Evolutionary conservation across 441 rosid species (phyloP).

Genomic region (Croton setiger): DNA sequence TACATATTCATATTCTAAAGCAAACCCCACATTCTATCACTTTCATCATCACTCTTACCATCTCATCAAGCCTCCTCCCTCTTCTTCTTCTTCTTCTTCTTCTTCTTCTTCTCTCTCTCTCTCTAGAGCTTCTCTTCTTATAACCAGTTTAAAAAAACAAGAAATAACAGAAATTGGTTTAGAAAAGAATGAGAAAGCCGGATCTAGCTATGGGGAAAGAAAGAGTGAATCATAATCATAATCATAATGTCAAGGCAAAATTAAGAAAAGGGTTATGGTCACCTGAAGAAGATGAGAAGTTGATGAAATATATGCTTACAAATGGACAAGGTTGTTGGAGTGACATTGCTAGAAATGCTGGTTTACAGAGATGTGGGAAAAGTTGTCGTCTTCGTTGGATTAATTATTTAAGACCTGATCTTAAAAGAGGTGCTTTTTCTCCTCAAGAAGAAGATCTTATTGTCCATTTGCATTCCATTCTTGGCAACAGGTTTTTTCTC

Average conservation of each 20-base stretch:
- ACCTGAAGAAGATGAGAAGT: constrained; percentile 89
- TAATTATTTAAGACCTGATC: constrained; percentile 85
- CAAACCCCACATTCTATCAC: constrained; percentile 74
- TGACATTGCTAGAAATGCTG: constrained; percentile 82
- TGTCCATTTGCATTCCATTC: constrained; percentile 73
- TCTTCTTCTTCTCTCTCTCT: constrained; percentile 10
- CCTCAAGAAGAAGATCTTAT: constrained; percentile 81
- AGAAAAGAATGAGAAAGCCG: constrained; percentile 62
- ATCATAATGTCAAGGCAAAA: constrained; percentile 34
- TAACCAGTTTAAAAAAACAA: constrained; percentile 2
- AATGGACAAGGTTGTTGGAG: constrained; percentile 91
- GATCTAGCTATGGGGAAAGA: constrained; percentile 46
- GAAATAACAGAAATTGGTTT: not conserved
- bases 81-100: constrained; percentile 26
- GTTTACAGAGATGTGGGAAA: constrained; percentile 78
- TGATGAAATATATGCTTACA: constrained; percentile 67
- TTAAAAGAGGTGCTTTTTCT: constrained; percentile 86
- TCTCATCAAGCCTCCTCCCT: constrained; percentile 42
- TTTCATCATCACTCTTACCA: constrained; percentile 64
- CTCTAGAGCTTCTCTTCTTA: constrained; percentile 39
- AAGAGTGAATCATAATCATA: constrained; percentile 28
- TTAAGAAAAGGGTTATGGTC: constrained; percentile 90
- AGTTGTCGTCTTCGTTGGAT: constrained; percentile 98
- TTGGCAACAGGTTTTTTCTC: constrained; percentile 76
- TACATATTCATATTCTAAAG: constrained; percentile 44